Percentiles rank a stretch among this genome's conserved stretches.
These are phyloP conservation scores for Sarcodon aspratus DNA, from an alignment of 768 basidiomycete genomes.

Conservation along the genomic window DNA sequence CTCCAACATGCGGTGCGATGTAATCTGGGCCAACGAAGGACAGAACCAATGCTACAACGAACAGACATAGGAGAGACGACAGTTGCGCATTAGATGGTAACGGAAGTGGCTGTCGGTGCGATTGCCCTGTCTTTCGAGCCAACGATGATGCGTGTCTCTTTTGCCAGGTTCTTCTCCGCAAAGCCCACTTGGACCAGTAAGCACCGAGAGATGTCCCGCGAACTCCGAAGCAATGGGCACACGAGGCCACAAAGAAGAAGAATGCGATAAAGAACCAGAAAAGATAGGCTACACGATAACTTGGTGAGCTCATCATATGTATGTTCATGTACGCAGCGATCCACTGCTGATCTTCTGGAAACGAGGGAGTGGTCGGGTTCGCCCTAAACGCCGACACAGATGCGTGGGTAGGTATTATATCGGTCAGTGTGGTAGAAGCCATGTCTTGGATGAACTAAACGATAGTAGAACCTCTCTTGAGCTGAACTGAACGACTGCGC, in stretches of 20 bases:
- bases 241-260: conserved; percentile 26
- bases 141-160: conserved; percentile 30
- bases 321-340: conserved; percentile 44
- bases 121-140: conserved; percentile 20
- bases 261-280: conserved; percentile 44
- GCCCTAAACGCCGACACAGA: too few species aligned
- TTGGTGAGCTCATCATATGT: conserved; percentile 40
- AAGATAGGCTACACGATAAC: conserved; percentile 44
- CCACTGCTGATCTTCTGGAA: conserved; percentile 36
- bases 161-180: conserved; percentile 48
- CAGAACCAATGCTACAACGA: conserved; percentile 30
- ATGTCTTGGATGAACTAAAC: too few species aligned
- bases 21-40: conserved; percentile 61
- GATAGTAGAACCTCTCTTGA: too few species aligned
- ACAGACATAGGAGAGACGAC: conserved; percentile 33
- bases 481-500: too few species aligned
- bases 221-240: conserved; percentile 31
- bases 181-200: conserved; percentile 44
- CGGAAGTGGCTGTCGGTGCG: conserved; percentile 29
- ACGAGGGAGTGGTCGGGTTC: conserved; percentile 32
- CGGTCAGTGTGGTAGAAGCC: too few species aligned
- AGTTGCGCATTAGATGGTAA: conserved; percentile 59
- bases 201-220: conserved; percentile 35
- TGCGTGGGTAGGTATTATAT: too few species aligned
- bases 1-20: conserved; percentile 28